A percentile compares a stretch with the other conserved stretches of the same genome.
Evolutionary conservation across 2,329 filamentous ascomycete genomes (phyloP).

Genomic region (Mycosphaerelloides madeirae): DNA sequence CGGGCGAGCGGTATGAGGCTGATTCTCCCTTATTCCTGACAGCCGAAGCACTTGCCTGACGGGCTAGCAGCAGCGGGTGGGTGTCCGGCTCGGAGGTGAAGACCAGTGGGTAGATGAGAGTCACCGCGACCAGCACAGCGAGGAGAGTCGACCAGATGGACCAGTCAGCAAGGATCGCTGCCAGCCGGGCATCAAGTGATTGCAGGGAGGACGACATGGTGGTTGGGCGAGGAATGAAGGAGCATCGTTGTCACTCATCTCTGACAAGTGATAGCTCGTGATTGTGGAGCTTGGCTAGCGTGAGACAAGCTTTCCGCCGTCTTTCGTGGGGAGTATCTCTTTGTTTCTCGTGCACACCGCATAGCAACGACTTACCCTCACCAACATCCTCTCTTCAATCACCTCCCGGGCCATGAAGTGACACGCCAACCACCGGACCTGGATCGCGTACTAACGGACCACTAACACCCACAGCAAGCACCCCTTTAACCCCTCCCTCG

Average conservation of each 20-base stretch:
- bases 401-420: no score
- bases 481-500: no score
- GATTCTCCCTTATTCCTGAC: slow-evolving; percentile 83
- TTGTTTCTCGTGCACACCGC: no score
- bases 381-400: no score
- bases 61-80: slow-evolving; percentile 82
- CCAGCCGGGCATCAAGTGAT: slow-evolving; percentile 64
- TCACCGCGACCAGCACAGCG: slow-evolving; percentile 58
- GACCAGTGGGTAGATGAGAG: slow-evolving; percentile 67
- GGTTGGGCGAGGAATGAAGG: not conserved
- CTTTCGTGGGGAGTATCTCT: no score
- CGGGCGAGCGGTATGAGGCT: slow-evolving; percentile 76
- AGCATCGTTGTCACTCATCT: no score
- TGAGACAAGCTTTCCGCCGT: no score
- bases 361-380: no score
- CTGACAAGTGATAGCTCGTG: no score
- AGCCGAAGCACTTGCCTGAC: slow-evolving; percentile 72
- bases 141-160: slow-evolving; percentile 73
- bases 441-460: not conserved
- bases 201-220: slow-evolving; percentile 17
- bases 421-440: no score
- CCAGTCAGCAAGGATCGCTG: slow-evolving; percentile 71
- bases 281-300: no score
- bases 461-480: no score
- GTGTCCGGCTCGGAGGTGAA: slow-evolving; percentile 77